Evolutionary conservation across 1,284 basidiomycete species (phyloP).

Genomic region (Malassezia obtusa): DNA sequence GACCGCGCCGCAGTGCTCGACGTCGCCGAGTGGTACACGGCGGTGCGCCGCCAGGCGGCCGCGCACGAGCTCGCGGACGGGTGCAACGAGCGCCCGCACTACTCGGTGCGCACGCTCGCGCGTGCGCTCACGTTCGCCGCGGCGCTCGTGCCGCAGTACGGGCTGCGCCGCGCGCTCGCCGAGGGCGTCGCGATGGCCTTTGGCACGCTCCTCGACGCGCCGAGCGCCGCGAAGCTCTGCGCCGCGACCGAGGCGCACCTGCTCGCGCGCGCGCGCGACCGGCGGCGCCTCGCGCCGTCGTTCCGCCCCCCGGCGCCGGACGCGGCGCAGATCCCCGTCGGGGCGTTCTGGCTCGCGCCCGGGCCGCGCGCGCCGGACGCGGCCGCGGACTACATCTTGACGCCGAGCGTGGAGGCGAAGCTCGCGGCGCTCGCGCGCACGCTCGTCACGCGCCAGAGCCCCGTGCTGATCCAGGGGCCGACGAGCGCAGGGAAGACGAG

Average conservation of each 20-base stretch:
- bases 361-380: slow-evolving; percentile 58
- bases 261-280: slow-evolving; percentile 72
- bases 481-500: slow-evolving; percentile 97
- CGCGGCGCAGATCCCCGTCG: slow-evolving; percentile 59
- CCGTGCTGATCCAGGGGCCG: slow-evolving; percentile 93
- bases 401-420: slow-evolving; percentile 91
- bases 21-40: slow-evolving; percentile 78
- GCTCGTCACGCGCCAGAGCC: slow-evolving; percentile 76
- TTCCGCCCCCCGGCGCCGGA: slow-evolving; percentile 35
- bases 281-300: slow-evolving; percentile 23
- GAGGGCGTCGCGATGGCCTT: slow-evolving; percentile 97
- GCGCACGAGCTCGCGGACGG: slow-evolving; percentile 84
- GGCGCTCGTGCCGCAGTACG: slow-evolving; percentile 67
- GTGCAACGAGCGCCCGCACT: slow-evolving; percentile 87
- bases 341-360: slow-evolving; percentile 78
- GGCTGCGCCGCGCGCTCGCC: slow-evolving; percentile 72
- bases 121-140: slow-evolving; percentile 84
- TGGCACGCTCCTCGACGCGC: slow-evolving; percentile 77
- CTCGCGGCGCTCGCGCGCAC: slow-evolving; percentile 84
- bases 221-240: slow-evolving; percentile 61
- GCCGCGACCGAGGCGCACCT: slow-evolving; percentile 68
- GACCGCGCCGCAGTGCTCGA: slow-evolving; percentile 84
- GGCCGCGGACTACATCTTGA: slow-evolving; percentile 76
- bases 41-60: slow-evolving; percentile 69
- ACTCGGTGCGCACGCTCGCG: slow-evolving; percentile 89